Conservation (phyloP, 2,329 filamentous ascomycete species). For the Colletotrichum cordylinicola region DNA sequence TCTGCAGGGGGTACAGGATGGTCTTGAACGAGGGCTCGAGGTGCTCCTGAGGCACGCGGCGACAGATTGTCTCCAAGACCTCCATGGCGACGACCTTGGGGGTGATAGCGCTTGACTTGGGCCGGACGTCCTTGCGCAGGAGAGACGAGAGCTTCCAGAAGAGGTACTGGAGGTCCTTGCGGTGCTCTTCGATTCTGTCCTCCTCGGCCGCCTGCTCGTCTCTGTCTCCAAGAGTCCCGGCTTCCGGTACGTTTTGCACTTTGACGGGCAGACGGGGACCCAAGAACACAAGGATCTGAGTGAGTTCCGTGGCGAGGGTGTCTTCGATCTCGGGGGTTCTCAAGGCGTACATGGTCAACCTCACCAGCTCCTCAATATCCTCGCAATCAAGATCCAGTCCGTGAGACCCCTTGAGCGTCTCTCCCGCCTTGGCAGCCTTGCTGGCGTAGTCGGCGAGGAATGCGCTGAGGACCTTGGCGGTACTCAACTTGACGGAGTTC, state of each 20-base stretch:
- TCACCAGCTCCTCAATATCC: constrained; percentile 66
- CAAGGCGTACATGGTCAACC: constrained; percentile 57
- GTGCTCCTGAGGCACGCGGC: constrained; percentile 61
- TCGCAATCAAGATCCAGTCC: constrained; percentile 72
- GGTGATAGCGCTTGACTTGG: constrained; percentile 67
- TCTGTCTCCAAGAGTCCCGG: constrained; percentile 48
- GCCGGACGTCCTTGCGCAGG: constrained; percentile 75
- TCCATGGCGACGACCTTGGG: constrained; percentile 80
- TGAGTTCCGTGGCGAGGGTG: constrained; percentile 77
- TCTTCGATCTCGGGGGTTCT: constrained; percentile 72
- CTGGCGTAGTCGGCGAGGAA: constrained; percentile 82
- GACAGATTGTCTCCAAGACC: constrained; percentile 73
- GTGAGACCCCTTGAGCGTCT: constrained; percentile 72
- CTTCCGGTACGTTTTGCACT: constrained; percentile 32
- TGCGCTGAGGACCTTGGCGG: constrained; percentile 75
- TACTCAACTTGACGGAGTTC: constrained; percentile 76
- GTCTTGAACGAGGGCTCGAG: constrained; percentile 68
- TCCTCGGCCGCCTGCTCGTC: constrained; percentile 46
- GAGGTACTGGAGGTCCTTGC: constrained; percentile 69
- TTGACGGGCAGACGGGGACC: constrained; percentile 57
- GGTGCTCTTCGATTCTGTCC: constrained; percentile 27
- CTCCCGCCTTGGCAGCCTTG: constrained; percentile 55
- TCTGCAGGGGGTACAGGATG: constrained; percentile 70
- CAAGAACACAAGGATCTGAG: constrained; percentile 84
- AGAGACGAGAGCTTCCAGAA: constrained; percentile 81